phyloP scores from a whole-genome alignment of 768 basidiomycete species.

The Rhodotorula paludigena region DNA sequence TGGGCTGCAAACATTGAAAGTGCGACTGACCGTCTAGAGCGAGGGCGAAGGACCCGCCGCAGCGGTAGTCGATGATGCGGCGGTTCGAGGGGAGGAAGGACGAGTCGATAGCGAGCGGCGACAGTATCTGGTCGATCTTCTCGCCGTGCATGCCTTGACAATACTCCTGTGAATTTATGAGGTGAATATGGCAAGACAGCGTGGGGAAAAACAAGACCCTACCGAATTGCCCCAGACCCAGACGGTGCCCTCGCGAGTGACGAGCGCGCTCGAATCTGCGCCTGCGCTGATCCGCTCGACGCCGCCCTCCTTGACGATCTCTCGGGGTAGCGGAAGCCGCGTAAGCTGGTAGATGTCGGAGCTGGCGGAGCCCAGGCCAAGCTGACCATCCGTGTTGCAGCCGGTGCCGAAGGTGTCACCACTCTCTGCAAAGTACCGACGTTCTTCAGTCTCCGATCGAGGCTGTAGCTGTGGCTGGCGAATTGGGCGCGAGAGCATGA shows the following conservation, averaged over 20 bases:
- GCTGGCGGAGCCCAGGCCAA: conserved; percentile 9
- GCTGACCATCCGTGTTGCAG: conserved; percentile 39
- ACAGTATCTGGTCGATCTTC: conserved; percentile 32
- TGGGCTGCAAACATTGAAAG: not conserved
- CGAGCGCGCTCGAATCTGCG: conserved; percentile 28
- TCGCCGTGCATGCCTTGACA: conserved; percentile 29
- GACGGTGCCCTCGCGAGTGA: conserved; percentile 29
- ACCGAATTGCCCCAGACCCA: conserved; percentile 38
- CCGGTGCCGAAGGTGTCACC: conserved; percentile 33
- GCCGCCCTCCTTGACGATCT: conserved; percentile 20
- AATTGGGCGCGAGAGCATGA: not conserved
- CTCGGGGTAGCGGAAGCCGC: not conserved
- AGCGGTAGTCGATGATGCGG: conserved; percentile 33
- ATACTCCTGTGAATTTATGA: conserved; percentile 17
- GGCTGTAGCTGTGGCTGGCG: too few species aligned
- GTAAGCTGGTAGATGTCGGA: conserved; percentile 23
- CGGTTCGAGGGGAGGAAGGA: conserved; percentile 19
- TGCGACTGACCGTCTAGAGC: conserved; percentile 29
- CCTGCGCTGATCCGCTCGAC: conserved; percentile 18
- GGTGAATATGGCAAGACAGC: not conserved
- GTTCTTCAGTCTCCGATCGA: too few species aligned
- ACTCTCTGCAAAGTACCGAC: too few species aligned
- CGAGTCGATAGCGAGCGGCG: conserved; percentile 1
- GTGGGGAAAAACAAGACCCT: not conserved
- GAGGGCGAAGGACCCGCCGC: conserved; percentile 35